Base-by-base conservation (phyloP, 83 land plant genomes). In the Picea abies region DNA sequence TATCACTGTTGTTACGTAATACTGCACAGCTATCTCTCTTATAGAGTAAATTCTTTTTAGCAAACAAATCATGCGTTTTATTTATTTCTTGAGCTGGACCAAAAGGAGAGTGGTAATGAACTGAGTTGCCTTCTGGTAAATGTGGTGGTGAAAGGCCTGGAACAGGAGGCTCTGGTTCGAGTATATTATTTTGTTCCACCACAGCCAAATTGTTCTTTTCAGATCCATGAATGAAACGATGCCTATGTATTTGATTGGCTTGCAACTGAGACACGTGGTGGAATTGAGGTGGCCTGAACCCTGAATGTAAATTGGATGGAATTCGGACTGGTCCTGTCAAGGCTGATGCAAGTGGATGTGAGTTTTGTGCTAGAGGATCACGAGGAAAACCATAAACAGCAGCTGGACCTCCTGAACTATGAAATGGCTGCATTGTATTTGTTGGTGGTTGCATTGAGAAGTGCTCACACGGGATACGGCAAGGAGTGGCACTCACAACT, bases 81-180 rank as follows among this genome's bases (percentile, higher is more conserved):
- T 73, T 73, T 73, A 47, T 73, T 44, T n/a, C 58, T 0, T 44
- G 52, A n/a, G 37, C 58, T 10, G 77, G 47, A 44, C 14, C 77
- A 44, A 73, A 73, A n/a, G 77, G 58, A 44, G 56, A 20, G 1
- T 20, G 47, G 22, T 7, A 17, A 44, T 23, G 77, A 39, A 15
- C n/a, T 20, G 77, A 73, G 23, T 44, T 37, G 3, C 3, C 10
- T 73, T 44, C 77, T 73, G 80, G 29, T 37, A 79, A 29, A 63
- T 22, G 80, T 19, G 63, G 35, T 60, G 80, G 80, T 60, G 80
- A 79, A 60, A 79, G 80, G 12, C 80, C 80, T 79, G 80, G 80
- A 3, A 79, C 80, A 79, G 80, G 80, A 23, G 80, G 80, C 80
- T 79, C 80, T 60, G 80, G 80, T 62, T 79, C 80, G n/a, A 79